Evolutionary conservation across 345 rosid species (phyloP).

Genomic region (Noccaea bulbosa): DNA sequence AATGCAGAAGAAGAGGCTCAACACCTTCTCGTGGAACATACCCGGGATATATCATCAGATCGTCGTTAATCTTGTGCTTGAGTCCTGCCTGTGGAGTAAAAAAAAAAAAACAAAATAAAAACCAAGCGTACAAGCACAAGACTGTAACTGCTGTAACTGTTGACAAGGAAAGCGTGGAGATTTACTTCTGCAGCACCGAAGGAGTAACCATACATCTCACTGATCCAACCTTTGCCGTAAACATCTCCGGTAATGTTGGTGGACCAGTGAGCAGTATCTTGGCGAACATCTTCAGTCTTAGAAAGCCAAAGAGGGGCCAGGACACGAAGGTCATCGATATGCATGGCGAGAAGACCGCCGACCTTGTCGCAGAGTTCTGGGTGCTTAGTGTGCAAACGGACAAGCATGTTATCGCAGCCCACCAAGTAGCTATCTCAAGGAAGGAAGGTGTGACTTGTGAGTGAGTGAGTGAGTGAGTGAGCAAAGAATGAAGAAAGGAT

Average conservation of each 20-base stretch:
- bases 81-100: conserved; percentile 76
- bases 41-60: conserved; percentile 97
- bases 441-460: conserved; percentile 5
- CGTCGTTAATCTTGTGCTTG: conserved; percentile 82
- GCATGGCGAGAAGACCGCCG: conserved; percentile 98
- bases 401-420: conserved; percentile 92
- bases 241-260: conserved; percentile 98
- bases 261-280: conserved; percentile 88
- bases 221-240: conserved; percentile 94
- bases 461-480: neutral
- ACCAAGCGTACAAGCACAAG: too few relatives aligned
- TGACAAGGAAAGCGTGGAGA: conserved; percentile 36
- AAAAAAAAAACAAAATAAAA: neutral
- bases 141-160: too few relatives aligned
- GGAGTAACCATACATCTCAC: conserved; percentile 99
- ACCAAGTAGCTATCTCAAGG: conserved; percentile 66
- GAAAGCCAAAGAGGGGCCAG: conserved; percentile 96
- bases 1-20: conserved; percentile 92
- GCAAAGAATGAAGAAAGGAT: neutral
- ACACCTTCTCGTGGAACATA: conserved; percentile 80
- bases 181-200: conserved; percentile 97
- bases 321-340: conserved; percentile 88
- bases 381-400: conserved; percentile 77
- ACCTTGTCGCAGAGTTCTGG: conserved; percentile 93
- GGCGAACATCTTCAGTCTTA: conserved; percentile 96